Percentiles rank a stretch among this genome's conserved stretches.
Evolutionary conservation across 2,329 filamentous ascomycete genomes (phyloP).

Genomic region (Cladosporium sp.): DNA sequence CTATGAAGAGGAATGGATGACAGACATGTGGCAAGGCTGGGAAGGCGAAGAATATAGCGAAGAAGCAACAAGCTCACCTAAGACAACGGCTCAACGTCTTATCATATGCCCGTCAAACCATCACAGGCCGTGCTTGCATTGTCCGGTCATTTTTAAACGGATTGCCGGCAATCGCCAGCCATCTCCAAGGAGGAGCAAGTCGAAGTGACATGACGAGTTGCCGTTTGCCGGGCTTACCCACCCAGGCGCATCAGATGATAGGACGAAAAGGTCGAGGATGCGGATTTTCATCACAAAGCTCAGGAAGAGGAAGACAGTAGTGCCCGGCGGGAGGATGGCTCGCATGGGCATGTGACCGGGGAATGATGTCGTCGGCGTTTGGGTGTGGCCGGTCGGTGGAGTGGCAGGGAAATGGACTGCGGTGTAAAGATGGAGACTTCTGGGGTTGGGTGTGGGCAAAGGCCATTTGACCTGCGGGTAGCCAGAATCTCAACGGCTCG

Average conservation of each 20-base stretch:
- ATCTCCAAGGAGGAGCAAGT: too few relatives aligned
- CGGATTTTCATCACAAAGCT: too few relatives aligned
- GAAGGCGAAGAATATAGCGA: not conserved
- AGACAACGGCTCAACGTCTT: slow-evolving; percentile 1
- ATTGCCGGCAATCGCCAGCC: not conserved
- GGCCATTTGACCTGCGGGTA: too few relatives aligned
- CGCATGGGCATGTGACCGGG: too few relatives aligned
- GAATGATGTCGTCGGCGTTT: not conserved
- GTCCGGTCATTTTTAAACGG: not conserved
- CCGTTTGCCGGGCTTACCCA: too few relatives aligned
- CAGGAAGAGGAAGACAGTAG: too few relatives aligned
- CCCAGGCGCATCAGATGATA: too few relatives aligned
- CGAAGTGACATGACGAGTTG: too few relatives aligned
- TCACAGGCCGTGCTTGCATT: not conserved
- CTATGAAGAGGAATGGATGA: not conserved
- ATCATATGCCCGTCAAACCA: not conserved
- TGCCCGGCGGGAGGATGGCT: too few relatives aligned
- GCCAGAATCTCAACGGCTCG: too few relatives aligned
- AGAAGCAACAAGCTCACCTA: not conserved
- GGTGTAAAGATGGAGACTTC: not conserved
- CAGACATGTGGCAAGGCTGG: not conserved
- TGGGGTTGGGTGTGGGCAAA: too few relatives aligned
- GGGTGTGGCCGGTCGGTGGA: not conserved
- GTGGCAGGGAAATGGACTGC: not conserved
- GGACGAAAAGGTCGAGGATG: too few relatives aligned